These are phyloP conservation scores for Neohortaea acidophila DNA, from an alignment of 495 filamentous ascomycete genomes.

Conservation along the genomic window DNA sequence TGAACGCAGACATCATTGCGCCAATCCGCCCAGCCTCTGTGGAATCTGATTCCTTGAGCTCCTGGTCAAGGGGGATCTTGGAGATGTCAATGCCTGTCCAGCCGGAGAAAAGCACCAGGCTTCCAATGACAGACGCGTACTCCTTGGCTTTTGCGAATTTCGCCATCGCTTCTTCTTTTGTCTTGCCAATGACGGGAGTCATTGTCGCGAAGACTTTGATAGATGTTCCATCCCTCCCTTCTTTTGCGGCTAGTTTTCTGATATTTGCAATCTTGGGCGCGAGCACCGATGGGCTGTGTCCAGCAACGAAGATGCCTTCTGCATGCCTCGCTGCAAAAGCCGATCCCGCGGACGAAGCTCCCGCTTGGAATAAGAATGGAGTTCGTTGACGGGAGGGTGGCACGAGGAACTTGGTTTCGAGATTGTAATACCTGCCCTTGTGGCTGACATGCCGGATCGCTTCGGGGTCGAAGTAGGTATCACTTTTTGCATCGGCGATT, in stretches of 20 bases:
- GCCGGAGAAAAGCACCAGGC: conserved; percentile 42
- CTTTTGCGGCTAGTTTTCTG: conserved; percentile 33
- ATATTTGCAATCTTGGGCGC: conserved; percentile 40
- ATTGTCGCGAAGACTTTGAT: conserved; percentile 48
- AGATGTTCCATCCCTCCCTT: conserved; percentile 38
- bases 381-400: conserved; percentile 49
- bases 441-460: conserved; percentile 46
- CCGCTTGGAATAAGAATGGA: conserved; percentile 50
- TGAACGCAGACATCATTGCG: conserved; percentile 37
- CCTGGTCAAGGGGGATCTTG: conserved; percentile 40
- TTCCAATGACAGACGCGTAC: conserved; percentile 40
- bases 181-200: conserved; percentile 40
- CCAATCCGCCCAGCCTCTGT: conserved; percentile 38
- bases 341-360: conserved; percentile 42
- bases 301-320: conserved; percentile 44
- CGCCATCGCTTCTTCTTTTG: conserved; percentile 39
- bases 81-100: conserved; percentile 51
- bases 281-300: conserved; percentile 36
- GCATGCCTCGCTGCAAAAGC: conserved; percentile 46
- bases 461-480: conserved; percentile 38
- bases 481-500: conserved; percentile 32
- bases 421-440: conserved; percentile 41
- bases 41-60: conserved; percentile 37
- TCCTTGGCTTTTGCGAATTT: conserved; percentile 39
- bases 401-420: conserved; percentile 38